Evolutionary conservation across 768 basidiomycete species (phyloP).

Genomic region (Tubosaeta sp.): DNA sequence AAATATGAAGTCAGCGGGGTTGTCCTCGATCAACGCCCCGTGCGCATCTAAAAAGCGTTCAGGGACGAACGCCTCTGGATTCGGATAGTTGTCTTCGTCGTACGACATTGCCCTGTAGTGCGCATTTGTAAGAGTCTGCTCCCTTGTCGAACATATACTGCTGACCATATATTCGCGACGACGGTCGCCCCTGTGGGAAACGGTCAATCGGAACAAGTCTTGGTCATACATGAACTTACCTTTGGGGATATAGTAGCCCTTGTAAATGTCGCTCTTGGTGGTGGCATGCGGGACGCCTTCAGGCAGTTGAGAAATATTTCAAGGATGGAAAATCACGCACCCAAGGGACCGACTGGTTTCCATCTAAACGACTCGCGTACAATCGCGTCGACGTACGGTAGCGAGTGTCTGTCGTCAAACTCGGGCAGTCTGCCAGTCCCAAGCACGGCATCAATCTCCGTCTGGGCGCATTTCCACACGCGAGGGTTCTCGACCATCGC

Average conservation of each 20-base stretch:
- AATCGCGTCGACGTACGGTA: constrained; percentile 16
- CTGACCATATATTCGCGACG: not conserved
- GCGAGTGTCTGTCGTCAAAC: constrained; percentile 17
- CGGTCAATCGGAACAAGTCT: not conserved
- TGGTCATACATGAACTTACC: not conserved
- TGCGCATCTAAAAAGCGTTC: constrained; percentile 11
- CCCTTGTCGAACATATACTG: not conserved
- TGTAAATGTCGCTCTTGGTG: constrained; percentile 7
- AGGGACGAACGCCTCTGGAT: constrained; percentile 8
- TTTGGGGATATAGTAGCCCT: constrained; percentile 18
- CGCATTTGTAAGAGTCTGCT: not conserved
- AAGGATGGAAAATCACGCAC: not conserved
- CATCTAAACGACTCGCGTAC: constrained; percentile 15
- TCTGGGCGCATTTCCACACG: constrained; percentile 9
- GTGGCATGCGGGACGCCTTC: constrained; percentile 11
- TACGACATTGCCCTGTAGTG: constrained; percentile 4
- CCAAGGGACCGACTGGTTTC: constrained; percentile 11
- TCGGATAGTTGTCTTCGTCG: constrained; percentile 9
- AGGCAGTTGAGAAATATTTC: too few relatives aligned
- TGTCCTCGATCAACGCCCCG: not conserved
- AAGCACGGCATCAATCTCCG: constrained; percentile 7
- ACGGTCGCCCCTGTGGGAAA: not conserved
- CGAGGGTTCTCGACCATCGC: constrained; percentile 12
- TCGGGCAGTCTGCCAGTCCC: constrained; percentile 6
- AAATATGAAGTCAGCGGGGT: constrained; percentile 6